Percentiles rank a stretch among this genome's conserved stretches.
phyloP scores from a whole-genome alignment of 768 basidiomycete genomes.

The Podaxis sp. region DNA sequence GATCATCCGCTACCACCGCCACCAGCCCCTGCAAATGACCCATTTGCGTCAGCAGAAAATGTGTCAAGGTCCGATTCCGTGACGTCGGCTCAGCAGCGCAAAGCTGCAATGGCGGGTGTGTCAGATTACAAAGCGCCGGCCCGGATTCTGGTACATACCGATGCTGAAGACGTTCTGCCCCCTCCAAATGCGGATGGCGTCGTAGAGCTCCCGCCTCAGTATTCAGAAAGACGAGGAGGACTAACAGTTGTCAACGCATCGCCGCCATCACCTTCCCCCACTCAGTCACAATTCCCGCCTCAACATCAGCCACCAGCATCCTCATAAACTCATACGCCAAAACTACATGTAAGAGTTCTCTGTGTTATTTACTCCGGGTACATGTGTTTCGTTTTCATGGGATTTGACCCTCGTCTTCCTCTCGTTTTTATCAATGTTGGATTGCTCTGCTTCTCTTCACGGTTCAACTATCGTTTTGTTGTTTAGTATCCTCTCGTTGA shows the following conservation, averaged over 20 bases:
- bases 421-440: not conserved
- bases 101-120: constrained; percentile 51
- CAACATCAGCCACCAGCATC: not conserved
- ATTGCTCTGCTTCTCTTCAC: not conserved
- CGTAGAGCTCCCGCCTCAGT: constrained; percentile 75
- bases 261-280: not conserved
- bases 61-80: constrained; percentile 18
- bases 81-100: constrained; percentile 40
- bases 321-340: not conserved
- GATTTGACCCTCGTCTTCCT: not conserved
- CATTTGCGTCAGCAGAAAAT: constrained; percentile 16
- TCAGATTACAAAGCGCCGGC: constrained; percentile 34
- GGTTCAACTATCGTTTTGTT: constrained; percentile 1
- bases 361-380: not conserved
- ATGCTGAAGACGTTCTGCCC: constrained; percentile 53
- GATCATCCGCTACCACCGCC: constrained; percentile 5
- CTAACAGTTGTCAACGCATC: constrained; percentile 13
- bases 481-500: not conserved
- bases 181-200: constrained; percentile 43
- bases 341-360: not conserved
- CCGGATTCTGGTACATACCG: constrained; percentile 65
- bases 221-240: constrained; percentile 47
- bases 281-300: not conserved
- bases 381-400: not conserved
- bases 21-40: not conserved